Evolutionary conservation across 148 eudicot genomes (phyloP).

Genomic region (Dysphania ambrosioides): DNA sequence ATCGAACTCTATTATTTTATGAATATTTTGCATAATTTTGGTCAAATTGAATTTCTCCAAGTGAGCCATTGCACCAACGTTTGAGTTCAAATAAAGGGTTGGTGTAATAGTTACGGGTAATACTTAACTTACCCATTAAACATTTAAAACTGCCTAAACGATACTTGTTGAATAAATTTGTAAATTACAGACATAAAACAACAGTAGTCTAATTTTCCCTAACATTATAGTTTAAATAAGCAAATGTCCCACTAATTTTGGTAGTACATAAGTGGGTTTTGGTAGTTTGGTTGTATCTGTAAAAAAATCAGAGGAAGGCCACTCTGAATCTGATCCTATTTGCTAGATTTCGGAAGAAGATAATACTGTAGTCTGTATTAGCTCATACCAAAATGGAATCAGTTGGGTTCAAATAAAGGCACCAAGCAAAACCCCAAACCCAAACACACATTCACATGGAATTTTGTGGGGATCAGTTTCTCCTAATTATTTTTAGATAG

Average conservation of each 20-base stretch:
- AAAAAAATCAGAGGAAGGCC: conserved; percentile 25
- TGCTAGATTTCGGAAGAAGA: conserved; percentile 5
- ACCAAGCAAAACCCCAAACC: conserved; percentile 28
- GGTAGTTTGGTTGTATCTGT: conserved; percentile 55
- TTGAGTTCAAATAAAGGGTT: too few relatives aligned
- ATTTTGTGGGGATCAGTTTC: conserved; percentile 47
- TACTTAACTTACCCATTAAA: too few relatives aligned
- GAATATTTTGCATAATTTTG: too few relatives aligned
- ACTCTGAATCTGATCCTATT: conserved; percentile 28
- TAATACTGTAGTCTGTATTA: too few relatives aligned
- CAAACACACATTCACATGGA: conserved; percentile 30
- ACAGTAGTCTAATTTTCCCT: too few relatives aligned
- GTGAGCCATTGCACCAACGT: too few relatives aligned
- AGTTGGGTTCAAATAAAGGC: conserved; percentile 9
- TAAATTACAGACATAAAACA: too few relatives aligned
- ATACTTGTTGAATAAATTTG: too few relatives aligned
- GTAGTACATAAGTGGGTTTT: conserved; percentile 45
- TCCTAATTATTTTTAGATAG: conserved; percentile 10
- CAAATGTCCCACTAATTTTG: conserved; percentile 42
- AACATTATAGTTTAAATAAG: conserved; percentile 12
- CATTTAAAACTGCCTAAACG: too few relatives aligned
- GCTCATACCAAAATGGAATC: conserved; percentile 16
- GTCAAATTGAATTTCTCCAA: too few relatives aligned
- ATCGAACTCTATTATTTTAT: too few relatives aligned
- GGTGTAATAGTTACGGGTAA: too few relatives aligned